A percentile compares a stretch with the other conserved stretches of the same genome.
Evolutionary conservation across 2,329 filamentous ascomycete species (phyloP).

Genomic region (Bipolaris cookei): DNA sequence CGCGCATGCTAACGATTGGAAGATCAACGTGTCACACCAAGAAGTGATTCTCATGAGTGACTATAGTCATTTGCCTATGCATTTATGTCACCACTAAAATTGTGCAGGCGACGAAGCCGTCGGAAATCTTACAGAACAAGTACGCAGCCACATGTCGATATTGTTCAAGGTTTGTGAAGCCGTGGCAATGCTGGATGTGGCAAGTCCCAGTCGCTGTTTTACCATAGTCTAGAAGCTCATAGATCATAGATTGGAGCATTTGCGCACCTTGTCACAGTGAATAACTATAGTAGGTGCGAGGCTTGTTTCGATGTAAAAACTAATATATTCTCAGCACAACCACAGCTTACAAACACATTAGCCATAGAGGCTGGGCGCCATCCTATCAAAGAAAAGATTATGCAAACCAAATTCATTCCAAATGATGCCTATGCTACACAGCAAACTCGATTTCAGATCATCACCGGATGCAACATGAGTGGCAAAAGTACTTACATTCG

Average conservation of each 20-base stretch:
- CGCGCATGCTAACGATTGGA: conserved; percentile 37
- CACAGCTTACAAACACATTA: conserved; percentile 70
- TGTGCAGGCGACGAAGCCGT: conserved; percentile 68
- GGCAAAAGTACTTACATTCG: conserved; percentile 94
- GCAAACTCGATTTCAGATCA: conserved; percentile 84
- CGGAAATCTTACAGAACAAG: conserved; percentile 71
- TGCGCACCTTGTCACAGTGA: conserved; percentile 69
- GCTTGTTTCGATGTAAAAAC: neutral
- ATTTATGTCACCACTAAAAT: conserved; percentile 4
- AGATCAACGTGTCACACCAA: conserved; percentile 78
- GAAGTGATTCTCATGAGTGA: conserved; percentile 80
- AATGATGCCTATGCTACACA: conserved; percentile 89
- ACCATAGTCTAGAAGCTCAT: conserved; percentile 9
- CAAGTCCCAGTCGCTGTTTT: conserved; percentile 44
- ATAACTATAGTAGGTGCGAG: conserved; percentile 60
- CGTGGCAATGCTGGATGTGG: conserved; percentile 86
- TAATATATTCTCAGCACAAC: conserved; percentile 58
- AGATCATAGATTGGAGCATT: conserved; percentile 39
- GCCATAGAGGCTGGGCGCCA: conserved; percentile 78
- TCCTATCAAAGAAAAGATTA: conserved; percentile 77
- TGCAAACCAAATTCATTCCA: conserved; percentile 74
- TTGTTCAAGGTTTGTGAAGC: conserved; percentile 87
- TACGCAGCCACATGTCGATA: conserved; percentile 72
- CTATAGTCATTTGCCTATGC: neutral
- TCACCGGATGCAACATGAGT: conserved; percentile 98